phyloP scores from a whole-genome alignment of 331 rosid genomes.

The Stylosanthes scabra region DNA sequence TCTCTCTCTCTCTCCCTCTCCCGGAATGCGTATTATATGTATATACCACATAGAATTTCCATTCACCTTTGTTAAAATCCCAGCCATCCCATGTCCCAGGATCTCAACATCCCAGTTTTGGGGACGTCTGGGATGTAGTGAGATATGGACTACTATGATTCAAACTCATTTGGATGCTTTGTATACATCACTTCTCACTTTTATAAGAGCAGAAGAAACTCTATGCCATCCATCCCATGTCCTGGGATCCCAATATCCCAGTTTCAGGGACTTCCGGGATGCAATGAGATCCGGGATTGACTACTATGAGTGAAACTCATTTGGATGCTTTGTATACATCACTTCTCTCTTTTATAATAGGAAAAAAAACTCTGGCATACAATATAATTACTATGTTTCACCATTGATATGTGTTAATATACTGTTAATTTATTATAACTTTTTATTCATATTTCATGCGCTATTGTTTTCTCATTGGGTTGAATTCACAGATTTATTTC shows the following conservation, averaged over 20 bases:
- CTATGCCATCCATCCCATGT: too few species aligned
- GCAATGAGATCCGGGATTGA: too few species aligned
- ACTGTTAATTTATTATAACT: not conserved
- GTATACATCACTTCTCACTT: slow-evolving; percentile 6
- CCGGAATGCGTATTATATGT: too few species aligned
- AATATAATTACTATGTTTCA: slow-evolving; percentile 28
- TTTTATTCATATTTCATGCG: slow-evolving; percentile 18
- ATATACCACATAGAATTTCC: too few species aligned
- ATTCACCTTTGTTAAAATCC: too few species aligned
- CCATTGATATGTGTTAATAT: slow-evolving; percentile 27
- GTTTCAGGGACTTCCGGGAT: too few species aligned
- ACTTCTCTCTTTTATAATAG: slow-evolving; percentile 25
- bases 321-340: not conserved
- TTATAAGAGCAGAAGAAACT: slow-evolving; percentile 28
- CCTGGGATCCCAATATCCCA: too few species aligned
- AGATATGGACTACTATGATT: too few species aligned
- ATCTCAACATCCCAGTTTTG: too few species aligned
- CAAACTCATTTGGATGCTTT: slow-evolving; percentile 19
- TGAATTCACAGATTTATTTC: slow-evolving; percentile 19
- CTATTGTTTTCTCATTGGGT: slow-evolving; percentile 7
- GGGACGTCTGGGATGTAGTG: too few species aligned
- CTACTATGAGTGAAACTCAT: not conserved
- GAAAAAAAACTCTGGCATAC: slow-evolving; percentile 27
- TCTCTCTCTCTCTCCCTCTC: too few species aligned
- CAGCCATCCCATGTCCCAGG: too few species aligned